Base-by-base conservation (phyloP, 106 monocot genomes). In the Dendrobium huoshanense region DNA sequence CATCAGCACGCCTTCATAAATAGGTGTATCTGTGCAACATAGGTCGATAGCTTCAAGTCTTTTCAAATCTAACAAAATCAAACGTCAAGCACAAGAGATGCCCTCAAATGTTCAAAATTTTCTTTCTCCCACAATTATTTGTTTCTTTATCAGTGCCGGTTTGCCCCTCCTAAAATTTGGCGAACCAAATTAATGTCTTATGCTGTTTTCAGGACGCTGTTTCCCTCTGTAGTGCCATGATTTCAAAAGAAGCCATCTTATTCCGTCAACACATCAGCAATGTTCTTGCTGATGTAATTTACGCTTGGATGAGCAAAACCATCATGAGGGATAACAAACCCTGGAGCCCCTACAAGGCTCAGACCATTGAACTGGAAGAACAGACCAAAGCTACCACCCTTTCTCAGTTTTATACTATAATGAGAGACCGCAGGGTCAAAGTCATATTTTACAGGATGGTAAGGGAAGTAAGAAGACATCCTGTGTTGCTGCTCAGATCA, bases 201-300 rank as follows among this genome's bases (percentile, higher is more conserved):
- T 51, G 51, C 13, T 74, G 4, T 42, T 79, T 74, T 73, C 90
- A 97, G 96, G 86, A 97, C 77, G 75, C 87, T 4, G 74, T 73
- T 10, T 92, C 90, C 47, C 82, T 94, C 48, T 83, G 82, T 31
- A 67, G 67, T 79, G 82, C 83, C 16, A 47, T 92, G 51, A 49
- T 97, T 75, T 92, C 94, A 20, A 82, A 88, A 81, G 86, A 97
- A 67, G 90, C 92, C 58, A 10, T 31, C 7, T 22, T 80, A 40
- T 83, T 89, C 47, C 88, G 94, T 16, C 83, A 85, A 56, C 72
- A 89, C 49, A 6, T 85, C 8, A 81, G 80, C 41, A 61, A 55
- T 77, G 81, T 77, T 75, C 54, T 94, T 43, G 88, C 94, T 43
- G 86, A 92, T 84, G 78, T 85, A 16, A 87, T 97, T 41, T 91